Evolutionary conservation across 2,329 filamentous ascomycete genomes (phyloP).

Genomic region (Penicillium sclerotigenum): DNA sequence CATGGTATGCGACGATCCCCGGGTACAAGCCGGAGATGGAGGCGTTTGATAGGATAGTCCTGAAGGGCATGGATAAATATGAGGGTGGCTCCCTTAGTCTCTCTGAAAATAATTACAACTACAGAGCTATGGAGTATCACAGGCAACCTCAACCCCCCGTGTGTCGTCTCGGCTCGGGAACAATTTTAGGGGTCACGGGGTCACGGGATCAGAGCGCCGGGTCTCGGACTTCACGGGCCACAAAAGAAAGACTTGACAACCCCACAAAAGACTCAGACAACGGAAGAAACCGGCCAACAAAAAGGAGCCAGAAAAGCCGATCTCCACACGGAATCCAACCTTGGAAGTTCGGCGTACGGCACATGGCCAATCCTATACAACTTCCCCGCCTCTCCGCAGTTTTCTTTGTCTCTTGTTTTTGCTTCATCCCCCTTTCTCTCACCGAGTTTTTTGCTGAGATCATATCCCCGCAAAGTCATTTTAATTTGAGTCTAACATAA

Average conservation of each 20-base stretch:
- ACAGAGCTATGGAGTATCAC: not conserved
- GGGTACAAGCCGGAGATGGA: not conserved
- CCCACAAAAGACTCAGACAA: not conserved
- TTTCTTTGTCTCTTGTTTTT: no score
- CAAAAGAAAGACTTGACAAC: not conserved
- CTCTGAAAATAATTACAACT: not conserved
- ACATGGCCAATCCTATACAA: not conserved
- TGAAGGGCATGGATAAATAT: not conserved
- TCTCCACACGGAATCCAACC: not conserved
- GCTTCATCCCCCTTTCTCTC: not conserved
- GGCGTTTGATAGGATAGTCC: not conserved
- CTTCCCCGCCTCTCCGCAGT: constrained; percentile 8
- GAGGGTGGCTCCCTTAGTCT: not conserved
- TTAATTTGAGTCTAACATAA: not conserved
- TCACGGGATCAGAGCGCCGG: not conserved
- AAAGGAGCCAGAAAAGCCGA: not conserved
- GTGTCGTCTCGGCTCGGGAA: not conserved
- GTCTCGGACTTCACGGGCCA: not conserved
- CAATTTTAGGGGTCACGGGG: not conserved
- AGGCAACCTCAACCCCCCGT: not conserved
- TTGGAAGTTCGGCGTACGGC: not conserved
- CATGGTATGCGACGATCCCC: not conserved
- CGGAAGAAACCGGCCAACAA: constrained; percentile 1
- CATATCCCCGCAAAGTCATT: not conserved
- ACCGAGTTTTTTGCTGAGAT: not conserved